These are phyloP conservation scores for Penicillium tannophilum DNA, from an alignment of 495 filamentous ascomycete genomes.

Conservation along the genomic window DNA sequence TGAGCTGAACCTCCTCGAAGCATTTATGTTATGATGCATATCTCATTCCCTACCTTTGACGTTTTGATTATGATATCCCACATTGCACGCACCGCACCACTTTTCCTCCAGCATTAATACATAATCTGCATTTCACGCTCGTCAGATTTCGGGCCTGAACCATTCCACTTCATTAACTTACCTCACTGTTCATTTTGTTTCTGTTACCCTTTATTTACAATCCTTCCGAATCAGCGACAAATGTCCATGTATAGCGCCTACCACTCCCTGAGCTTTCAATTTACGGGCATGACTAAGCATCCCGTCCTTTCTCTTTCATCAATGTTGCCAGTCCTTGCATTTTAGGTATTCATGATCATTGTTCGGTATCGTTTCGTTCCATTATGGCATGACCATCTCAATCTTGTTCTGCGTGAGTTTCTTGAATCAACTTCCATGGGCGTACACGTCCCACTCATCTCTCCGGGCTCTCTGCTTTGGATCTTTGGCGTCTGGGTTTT, in stretches of 20 bases:
- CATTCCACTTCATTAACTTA: background rate
- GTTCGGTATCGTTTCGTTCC: background rate
- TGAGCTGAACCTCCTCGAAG: background rate
- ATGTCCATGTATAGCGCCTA: background rate
- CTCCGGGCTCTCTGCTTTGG: background rate
- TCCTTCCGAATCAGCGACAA: background rate
- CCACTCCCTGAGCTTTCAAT: background rate
- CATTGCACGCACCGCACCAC: background rate
- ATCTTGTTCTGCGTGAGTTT: background rate
- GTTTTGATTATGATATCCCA: slow-evolving; percentile 3
- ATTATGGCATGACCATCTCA: background rate
- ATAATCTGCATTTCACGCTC: slow-evolving; percentile 5
- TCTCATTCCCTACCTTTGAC: background rate
- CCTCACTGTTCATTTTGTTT: background rate
- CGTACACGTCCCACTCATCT: background rate
- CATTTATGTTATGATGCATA: background rate
- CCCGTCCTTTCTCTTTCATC: background rate
- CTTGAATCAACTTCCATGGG: background rate
- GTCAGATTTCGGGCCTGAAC: background rate
- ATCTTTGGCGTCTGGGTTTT: background rate
- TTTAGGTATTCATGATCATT: background rate
- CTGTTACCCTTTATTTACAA: background rate
- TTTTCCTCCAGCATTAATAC: background rate
- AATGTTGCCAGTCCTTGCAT: background rate
- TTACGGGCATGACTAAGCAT: background rate